phyloP scores from a whole-genome alignment of 192 early-diverging fungal genomes.

The Mortierella hygrophila region DNA sequence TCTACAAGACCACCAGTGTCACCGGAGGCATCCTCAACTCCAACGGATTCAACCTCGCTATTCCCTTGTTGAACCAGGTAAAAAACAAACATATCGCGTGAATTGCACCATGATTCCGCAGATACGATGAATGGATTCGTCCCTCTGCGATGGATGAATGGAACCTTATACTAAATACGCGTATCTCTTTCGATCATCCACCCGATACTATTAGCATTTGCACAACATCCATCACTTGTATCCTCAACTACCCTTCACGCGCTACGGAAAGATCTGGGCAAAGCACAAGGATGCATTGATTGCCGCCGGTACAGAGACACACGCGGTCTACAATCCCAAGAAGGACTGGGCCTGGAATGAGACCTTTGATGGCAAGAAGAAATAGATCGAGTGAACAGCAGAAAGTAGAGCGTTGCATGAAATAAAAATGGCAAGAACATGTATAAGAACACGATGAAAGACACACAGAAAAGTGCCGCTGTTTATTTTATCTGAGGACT shows the following conservation, averaged over 20 bases:
- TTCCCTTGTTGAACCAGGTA: slow-evolving; percentile 45
- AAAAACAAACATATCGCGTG: background rate
- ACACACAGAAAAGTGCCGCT: background rate
- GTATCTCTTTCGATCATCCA: background rate
- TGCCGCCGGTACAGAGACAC: slow-evolving; percentile 38
- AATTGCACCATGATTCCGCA: background rate
- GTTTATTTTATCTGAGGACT: background rate
- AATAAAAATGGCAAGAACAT: background rate
- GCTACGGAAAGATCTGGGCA: slow-evolving; percentile 41
- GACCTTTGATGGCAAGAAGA: slow-evolving; percentile 9
- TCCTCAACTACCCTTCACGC: slow-evolving; percentile 47
- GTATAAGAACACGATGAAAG: background rate
- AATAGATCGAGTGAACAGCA: background rate
- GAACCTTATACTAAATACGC: background rate
- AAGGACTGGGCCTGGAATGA: slow-evolving; percentile 47
- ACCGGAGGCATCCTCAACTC: slow-evolving; percentile 38
- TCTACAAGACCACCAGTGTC: slow-evolving; percentile 52
- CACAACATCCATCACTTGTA: slow-evolving; percentile 54
- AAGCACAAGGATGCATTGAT: slow-evolving; percentile 50
- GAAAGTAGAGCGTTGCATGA: background rate
- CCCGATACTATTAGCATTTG: slow-evolving; percentile 5
- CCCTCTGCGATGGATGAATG: background rate
- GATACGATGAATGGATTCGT: background rate
- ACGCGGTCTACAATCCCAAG: slow-evolving; percentile 23
- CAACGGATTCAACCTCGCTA: slow-evolving; percentile 41